Percentiles rank a stretch among this genome's conserved stretches.
phyloP scores from a whole-genome alignment of 345 rosid species.

The Dipteronia sinensis region DNA sequence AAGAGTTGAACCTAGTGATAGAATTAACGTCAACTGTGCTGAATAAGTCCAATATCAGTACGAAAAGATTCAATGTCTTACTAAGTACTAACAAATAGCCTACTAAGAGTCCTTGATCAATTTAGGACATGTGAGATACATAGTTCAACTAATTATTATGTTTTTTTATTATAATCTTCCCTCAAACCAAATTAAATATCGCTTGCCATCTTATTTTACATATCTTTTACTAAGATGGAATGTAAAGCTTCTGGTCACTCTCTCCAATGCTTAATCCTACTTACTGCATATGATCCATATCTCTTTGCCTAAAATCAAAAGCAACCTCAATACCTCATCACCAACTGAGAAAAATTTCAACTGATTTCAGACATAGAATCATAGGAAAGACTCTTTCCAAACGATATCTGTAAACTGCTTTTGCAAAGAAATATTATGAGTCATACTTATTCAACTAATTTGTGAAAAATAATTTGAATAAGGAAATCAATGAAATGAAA shows the following conservation, averaged over 20 bases:
- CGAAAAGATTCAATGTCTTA: not conserved
- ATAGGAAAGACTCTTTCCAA: not conserved
- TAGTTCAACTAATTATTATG: not conserved
- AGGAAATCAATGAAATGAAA: not conserved
- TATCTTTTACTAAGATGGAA: not conserved
- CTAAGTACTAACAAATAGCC: not conserved
- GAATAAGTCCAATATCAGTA: not conserved
- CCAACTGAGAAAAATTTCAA: not conserved
- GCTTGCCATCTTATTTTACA: not conserved
- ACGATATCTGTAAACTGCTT: not conserved
- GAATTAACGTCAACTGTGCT: not conserved
- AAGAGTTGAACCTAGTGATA: not conserved
- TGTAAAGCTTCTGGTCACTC: not conserved
- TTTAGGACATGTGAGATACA: not conserved
- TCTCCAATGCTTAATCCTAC: not conserved
- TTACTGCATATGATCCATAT: not conserved
- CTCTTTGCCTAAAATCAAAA: conserved; percentile 1
- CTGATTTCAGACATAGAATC: not conserved
- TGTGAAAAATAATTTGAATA: not conserved
- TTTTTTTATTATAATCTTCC: not conserved
- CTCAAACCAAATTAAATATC: not conserved
- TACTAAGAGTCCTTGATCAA: not conserved
- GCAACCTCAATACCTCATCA: not conserved
- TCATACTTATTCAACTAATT: not conserved
- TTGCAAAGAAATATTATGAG: not conserved